These are phyloP conservation scores for Candida pseudoglaebosa DNA, from an alignment of 805 yeast species.

Conservation along the genomic window DNA sequence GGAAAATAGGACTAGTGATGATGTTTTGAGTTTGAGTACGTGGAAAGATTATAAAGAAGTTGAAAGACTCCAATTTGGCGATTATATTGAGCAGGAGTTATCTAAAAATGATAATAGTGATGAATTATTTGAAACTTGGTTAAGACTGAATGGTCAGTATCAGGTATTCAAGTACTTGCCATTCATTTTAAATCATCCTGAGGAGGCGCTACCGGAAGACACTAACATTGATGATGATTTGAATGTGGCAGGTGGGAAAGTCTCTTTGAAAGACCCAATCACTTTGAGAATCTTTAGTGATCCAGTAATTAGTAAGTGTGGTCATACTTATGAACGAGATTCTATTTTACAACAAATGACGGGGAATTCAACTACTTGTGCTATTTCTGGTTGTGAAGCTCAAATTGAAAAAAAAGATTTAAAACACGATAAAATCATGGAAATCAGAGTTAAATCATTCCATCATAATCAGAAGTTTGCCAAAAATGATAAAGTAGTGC, in stretches of 20 bases:
- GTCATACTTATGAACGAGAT: slow-evolving; percentile 56
- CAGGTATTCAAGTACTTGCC: slow-evolving; percentile 37
- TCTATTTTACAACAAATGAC: slow-evolving; percentile 35
- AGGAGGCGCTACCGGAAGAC: slow-evolving; percentile 54
- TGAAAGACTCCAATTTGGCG: slow-evolving; percentile 14
- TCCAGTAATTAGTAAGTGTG: slow-evolving; percentile 60
- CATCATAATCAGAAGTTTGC: slow-evolving; percentile 14
- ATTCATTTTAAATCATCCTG: slow-evolving; percentile 55
- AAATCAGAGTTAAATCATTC: slow-evolving; percentile 44
- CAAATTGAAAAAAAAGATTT: slow-evolving; percentile 32
- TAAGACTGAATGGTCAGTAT: slow-evolving; percentile 13
- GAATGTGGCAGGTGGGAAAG: slow-evolving; percentile 63
- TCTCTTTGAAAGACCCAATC: slow-evolving; percentile 68
- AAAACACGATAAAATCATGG: slow-evolving; percentile 51
- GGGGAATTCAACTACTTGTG: slow-evolving; percentile 40
- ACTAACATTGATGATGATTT: slow-evolving; percentile 50
- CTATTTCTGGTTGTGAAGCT: slow-evolving; percentile 52
- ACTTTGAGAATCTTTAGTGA: slow-evolving; percentile 47
- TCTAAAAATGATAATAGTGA: slow-evolving; percentile 3
- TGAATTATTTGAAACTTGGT: slow-evolving; percentile 3
- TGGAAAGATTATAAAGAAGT: slow-evolving; percentile 16
- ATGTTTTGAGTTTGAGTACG: slow-evolving; percentile 17
- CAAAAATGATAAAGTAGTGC: slow-evolving; percentile 6
- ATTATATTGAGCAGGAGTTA: slow-evolving; percentile 11
- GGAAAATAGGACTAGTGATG: slow-evolving; percentile 8